Evolutionary conservation across 345 rosid genomes (phyloP), one percentile per base, ranked within the genome.

Genomic region (Jatropha curcas): DNA sequence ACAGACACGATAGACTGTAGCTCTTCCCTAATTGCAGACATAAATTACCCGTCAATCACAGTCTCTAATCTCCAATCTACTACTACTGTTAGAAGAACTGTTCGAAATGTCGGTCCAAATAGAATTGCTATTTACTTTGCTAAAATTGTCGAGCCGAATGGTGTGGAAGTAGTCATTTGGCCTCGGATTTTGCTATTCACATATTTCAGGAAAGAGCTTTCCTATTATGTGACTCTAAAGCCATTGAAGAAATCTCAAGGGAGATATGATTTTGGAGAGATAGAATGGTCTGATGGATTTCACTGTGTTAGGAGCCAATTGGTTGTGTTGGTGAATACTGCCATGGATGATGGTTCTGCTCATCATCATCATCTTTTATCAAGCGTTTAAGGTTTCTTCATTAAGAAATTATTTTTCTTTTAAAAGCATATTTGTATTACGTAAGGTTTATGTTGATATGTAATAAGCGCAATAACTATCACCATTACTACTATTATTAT

Each of bases 31-130:
- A 79, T 55, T 71, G 81, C 4, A 76, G n/a, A 82, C 76, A 67
- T 88, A 35, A 91, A 91, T 71, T 88, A 89, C 67, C 97, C 97
- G 8, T 86, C 94, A 17, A 86, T 89, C 41, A 84, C 86, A 24
- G 68, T 86, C 68, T 71, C 83, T 0, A 82, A 85, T 71, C 87
- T 88, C 33, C 75, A 28, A 28, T 81, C 65, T 31, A 52, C 82
- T n/a, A 75, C 53, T 37, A 86, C 92, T 30, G 69, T 91, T 73
- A 82, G 71, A 74, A 81, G 94, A 65, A 91, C 84, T 0, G 87
- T 83, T 6, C 75, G 78, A 10, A 84, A 89, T 28, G 89, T 91
- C 8, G 92, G 91, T 0, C 1, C n/a, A 12, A 77, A 77, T 70
- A 81, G 41, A 73, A 78, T 33, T 59, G 78, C 83, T 0, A 45